Evolutionary conservation across 1,284 basidiomycete genomes (phyloP), one percentile per base, ranked within the genome.

Genomic region (Rhodofomes roseus): DNA sequence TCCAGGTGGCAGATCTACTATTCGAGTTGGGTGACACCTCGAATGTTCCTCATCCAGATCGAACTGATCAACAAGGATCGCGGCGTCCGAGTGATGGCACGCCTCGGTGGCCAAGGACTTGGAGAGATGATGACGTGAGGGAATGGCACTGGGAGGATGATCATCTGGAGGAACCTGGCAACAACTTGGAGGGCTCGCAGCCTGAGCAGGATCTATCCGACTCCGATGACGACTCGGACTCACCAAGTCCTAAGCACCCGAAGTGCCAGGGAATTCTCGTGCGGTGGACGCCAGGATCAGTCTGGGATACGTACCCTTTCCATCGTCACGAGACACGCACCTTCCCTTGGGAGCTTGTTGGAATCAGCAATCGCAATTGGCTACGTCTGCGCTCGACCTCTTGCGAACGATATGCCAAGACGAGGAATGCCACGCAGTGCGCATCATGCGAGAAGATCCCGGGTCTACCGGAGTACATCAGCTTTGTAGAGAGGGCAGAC

Each of bases 221-320:
- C 6, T 41, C 40, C 4, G 20, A 41, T 16, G 40, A 22, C 4
- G 40, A 22, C 6, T 41, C 40, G 4, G 31, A 11, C 11, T 34
- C 31, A 16, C 40, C 20, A 16, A 41, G 40, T 16, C 40, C 40
- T 6, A 18, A 16, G 18, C 40, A 41, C 20, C 40, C 14, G 20
- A 41, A 39, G 12, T 55, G 54, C 20, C 20, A 1, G 14, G 54
- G 54, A 4, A 22, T 34, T 2, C 37, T 43, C 3, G 29, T 55
- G 2, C 39, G 44, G 12, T 55, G 54, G 54, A 44, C 3, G 1
- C 40, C 54, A 1, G 54, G 54, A 3, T 55, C 54, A 2, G 20
- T 55, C 2, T 55, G 54, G 54, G 25, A 23, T 25, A 44, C 54
- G 6, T 55, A 55, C 22, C 54, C 54, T 16, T 55, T 40, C 12